These are phyloP conservation scores for Verticillium tricorpus DNA, from an alignment of 2,329 filamentous ascomycete species.

Conservation along the genomic window DNA sequence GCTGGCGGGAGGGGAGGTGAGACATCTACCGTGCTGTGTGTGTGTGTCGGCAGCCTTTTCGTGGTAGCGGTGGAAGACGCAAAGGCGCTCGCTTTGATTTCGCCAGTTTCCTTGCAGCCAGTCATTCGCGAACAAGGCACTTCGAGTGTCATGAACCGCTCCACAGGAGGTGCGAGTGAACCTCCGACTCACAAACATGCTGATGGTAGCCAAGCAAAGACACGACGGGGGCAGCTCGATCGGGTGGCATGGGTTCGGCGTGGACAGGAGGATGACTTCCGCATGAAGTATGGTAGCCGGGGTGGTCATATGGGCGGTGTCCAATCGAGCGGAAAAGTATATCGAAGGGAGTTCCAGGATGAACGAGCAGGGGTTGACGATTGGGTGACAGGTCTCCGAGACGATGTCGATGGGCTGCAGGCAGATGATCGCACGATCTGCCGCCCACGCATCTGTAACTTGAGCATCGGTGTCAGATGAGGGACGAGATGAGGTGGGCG, in stretches of 20 bases:
- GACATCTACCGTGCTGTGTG: background rate
- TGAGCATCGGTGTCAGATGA: background rate
- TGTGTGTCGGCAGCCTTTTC: background rate
- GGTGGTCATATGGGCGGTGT: background rate
- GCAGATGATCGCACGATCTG: background rate
- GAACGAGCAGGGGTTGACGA: background rate
- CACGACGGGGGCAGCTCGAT: background rate
- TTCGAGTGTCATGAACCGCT: background rate
- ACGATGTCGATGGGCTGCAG: background rate
- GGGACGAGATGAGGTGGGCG: background rate
- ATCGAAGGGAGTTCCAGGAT: background rate
- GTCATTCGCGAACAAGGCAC: background rate
- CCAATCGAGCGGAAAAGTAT: background rate
- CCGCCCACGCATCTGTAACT: background rate
- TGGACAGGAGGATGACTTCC: background rate
- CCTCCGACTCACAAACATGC: background rate
- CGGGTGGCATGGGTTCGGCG: background rate
- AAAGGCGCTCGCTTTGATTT: background rate
- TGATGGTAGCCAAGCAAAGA: background rate
- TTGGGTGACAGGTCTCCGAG: background rate
- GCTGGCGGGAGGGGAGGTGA: background rate
- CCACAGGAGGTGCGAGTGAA: background rate
- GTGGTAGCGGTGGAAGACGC: background rate
- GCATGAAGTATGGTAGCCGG: background rate
- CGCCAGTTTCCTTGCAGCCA: background rate